phyloP scores from a whole-genome alignment of 257 asterid species.

The Nyctanthes arbortristis region DNA sequence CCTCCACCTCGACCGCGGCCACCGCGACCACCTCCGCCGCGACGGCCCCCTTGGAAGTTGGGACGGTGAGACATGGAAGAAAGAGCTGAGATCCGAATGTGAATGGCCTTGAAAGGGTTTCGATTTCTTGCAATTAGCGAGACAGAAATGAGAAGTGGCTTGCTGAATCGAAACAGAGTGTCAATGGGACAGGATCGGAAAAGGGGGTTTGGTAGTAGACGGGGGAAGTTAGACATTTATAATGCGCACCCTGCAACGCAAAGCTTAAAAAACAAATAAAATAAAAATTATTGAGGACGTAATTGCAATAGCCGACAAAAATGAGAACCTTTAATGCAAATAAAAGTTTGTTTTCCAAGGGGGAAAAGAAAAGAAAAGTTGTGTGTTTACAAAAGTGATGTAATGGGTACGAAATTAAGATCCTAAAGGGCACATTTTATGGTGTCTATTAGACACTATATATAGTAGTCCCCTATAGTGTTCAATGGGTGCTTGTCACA shows the following conservation, averaged over 20 bases:
- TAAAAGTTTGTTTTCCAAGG: too few relatives aligned
- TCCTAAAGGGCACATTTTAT: too few relatives aligned
- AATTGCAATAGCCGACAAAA: too few relatives aligned
- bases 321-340: too few relatives aligned
- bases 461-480: too few relatives aligned
- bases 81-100: slow-evolving; percentile 31
- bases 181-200: not conserved
- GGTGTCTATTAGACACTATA: too few relatives aligned
- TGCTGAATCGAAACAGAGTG: not conserved
- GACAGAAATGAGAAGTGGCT: not conserved
- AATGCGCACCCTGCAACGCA: not conserved
- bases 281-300: too few relatives aligned
- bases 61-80: slow-evolving; percentile 78
- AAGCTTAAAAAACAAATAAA: too few relatives aligned
- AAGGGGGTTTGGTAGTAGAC: not conserved
- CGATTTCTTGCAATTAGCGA: not conserved
- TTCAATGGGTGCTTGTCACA: too few relatives aligned
- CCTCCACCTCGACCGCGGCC: slow-evolving; percentile 40
- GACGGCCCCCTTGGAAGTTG: slow-evolving; percentile 77
- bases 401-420: too few relatives aligned
- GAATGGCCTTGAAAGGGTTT: not conserved
- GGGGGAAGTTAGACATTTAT: not conserved
- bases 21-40: slow-evolving; percentile 48
- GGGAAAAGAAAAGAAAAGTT: too few relatives aligned
- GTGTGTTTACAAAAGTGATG: too few relatives aligned